Base-by-base conservation (phyloP, 768 basidiomycete genomes). In the Suillus spraguei region DNA sequence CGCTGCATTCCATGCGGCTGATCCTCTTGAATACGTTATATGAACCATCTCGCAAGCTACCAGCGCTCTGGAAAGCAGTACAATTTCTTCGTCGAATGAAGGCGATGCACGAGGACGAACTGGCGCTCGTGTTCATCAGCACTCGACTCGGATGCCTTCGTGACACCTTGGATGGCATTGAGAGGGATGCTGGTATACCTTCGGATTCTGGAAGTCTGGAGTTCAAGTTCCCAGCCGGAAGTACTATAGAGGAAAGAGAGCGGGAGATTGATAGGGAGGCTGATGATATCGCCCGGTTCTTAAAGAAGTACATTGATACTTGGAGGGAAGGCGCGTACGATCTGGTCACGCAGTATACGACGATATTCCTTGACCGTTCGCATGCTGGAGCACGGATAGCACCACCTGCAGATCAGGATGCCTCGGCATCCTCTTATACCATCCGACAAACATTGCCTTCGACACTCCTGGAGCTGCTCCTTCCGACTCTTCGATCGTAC, bases 291-390 rank as follows among this genome's bases (percentile, higher is more conserved):
- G 85, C 89, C 41, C 79, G 89, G 41, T 95, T 89, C 76, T 80
- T 97, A 65, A 89, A 93, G 70, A 89, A 87, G 71, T 95, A 94
- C 75, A 87, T 97, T 66, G 96, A 97, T 70, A 76, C 88, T 13
- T 97, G 96, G 89, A 82, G 95, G 60, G 96, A 98, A 77, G 89
- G 92, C 53, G 91, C 94, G 24, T 92, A 96, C 77, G 95, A 98
- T 74, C 86, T 96, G 74, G 83, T 97, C 68, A 91, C 91, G 17
- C 95, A 97, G 72, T 97, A 88, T 69, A 84, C 89, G 3, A 88
- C 94, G 44, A 95, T 97, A 66, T 97, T 98, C 75, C 85, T 95
- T 41, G 91, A 94, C 65, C 86, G 84, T 60, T 77, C 81, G 28
- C 69, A 81, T 52, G 67, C 72, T 42, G 62, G 61, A 44, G 63